Conservation (phyloP, 2,329 filamentous ascomycete genomes). For the Dactylellina cionopaga region DNA sequence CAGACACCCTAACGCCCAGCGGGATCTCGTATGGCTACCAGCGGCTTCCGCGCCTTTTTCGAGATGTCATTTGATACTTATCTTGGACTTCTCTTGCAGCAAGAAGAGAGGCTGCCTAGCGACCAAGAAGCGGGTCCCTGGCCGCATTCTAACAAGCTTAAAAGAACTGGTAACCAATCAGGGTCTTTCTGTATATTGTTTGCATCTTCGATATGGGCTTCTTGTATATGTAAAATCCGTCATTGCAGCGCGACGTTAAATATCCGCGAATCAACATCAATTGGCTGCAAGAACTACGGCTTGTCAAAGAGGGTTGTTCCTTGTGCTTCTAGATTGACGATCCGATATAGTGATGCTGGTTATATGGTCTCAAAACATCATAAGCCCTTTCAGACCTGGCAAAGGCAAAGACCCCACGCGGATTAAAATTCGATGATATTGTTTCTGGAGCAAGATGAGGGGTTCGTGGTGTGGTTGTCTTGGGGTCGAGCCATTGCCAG, state of each 20-base stretch:
- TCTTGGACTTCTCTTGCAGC: constrained; percentile 8
- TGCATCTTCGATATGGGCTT: constrained; percentile 33
- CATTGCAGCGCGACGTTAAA: constrained; percentile 4
- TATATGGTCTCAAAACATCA: too few species aligned
- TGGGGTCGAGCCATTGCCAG: constrained; percentile 14
- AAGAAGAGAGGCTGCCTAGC: constrained; percentile 51
- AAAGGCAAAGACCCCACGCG: constrained; percentile 22
- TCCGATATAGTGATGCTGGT: too few species aligned
- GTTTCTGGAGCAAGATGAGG: constrained; percentile 33
- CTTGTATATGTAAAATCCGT: not conserved
- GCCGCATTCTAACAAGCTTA: constrained; percentile 50
- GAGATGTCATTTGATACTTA: constrained; percentile 41
- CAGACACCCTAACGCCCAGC: constrained; percentile 16
- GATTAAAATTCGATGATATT: constrained; percentile 12
- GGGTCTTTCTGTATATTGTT: constrained; percentile 13
- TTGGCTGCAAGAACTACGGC: not conserved
- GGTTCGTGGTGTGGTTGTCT: constrained; percentile 23
- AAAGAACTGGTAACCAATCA: constrained; percentile 38
- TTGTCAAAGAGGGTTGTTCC: not conserved
- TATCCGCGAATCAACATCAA: constrained; percentile 14
- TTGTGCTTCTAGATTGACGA: constrained; percentile 28
- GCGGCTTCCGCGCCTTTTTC: constrained; percentile 45
- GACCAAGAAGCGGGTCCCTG: constrained; percentile 33
- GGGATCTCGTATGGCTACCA: constrained; percentile 45
- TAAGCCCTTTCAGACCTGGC: not conserved